Percentiles rank a stretch among this genome's conserved stretches.
phyloP scores from a whole-genome alignment of 257 asterid genomes.

The Anisodus acutangulus region DNA sequence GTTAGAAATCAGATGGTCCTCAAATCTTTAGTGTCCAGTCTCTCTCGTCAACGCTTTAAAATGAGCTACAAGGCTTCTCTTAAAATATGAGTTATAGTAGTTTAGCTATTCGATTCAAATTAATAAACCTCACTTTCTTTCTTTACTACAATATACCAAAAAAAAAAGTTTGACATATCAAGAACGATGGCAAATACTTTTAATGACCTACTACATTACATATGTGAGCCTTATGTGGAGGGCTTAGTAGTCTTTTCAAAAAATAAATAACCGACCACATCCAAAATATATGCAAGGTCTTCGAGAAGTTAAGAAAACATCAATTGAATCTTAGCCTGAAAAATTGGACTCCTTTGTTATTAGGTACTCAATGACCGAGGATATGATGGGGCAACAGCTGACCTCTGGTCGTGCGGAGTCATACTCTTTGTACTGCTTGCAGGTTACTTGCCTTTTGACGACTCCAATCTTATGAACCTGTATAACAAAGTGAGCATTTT shows the following conservation, averaged over 20 bases:
- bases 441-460: constrained; percentile 96
- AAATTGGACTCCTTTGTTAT: constrained; percentile 29
- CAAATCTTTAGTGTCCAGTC: background rate
- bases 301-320: background rate
- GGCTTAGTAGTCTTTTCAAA: background rate
- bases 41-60: background rate
- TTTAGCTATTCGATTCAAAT: background rate
- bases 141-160: background rate
- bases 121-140: background rate
- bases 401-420: constrained; percentile 97
- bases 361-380: constrained; percentile 89
- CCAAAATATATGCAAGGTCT: background rate
- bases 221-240: background rate
- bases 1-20: constrained; percentile 12
- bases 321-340: background rate
- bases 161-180: background rate
- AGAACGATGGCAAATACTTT: background rate
- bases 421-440: constrained; percentile 90
- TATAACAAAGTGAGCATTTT: constrained; percentile 75
- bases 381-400: constrained; percentile 87
- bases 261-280: background rate
- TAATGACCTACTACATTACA: background rate
- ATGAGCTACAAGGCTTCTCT: background rate
- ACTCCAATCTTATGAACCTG: constrained; percentile 75
- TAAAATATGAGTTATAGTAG: background rate